Evolutionary conservation across 371 early-diverging fungal species (phyloP).

Genomic region (Mortierella sp.): DNA sequence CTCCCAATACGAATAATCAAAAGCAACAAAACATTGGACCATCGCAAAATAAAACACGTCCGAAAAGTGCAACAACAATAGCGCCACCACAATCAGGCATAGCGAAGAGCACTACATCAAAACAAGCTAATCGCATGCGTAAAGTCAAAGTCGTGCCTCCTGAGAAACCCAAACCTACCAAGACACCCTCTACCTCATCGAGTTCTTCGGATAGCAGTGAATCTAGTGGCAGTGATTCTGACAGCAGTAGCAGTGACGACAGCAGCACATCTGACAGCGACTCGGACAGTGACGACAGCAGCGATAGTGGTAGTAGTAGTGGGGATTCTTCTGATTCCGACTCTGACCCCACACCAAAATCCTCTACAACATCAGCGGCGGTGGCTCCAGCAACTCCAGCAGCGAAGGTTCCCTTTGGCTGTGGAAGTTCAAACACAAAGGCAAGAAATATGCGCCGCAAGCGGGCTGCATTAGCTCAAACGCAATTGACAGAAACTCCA

Average conservation of each 20-base stretch:
- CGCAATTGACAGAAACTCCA: not conserved
- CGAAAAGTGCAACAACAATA: not conserved
- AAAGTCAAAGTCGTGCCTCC: not conserved
- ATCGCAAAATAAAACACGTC: not conserved
- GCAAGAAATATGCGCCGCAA: constrained; percentile 16
- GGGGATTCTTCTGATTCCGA: constrained; percentile 9
- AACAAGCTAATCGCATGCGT: not conserved
- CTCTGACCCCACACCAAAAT: not conserved
- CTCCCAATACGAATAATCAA: not conserved
- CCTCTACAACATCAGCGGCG: not conserved
- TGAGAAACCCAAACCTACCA: not conserved
- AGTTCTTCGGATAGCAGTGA: constrained; percentile 31
- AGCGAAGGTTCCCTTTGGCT: constrained; percentile 2
- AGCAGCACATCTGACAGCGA: not conserved
- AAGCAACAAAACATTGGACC: not conserved
- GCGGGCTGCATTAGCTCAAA: not conserved
- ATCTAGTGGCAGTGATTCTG: not conserved
- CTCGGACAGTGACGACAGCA: not conserved
- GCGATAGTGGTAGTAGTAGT: not conserved
- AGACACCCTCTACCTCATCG: not conserved
- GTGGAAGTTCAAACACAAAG: constrained; percentile 10
- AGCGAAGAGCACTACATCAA: not conserved
- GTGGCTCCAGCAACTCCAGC: not conserved
- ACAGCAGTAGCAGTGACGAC: constrained; percentile 10
- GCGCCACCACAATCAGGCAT: not conserved